These are phyloP conservation scores for Diaporthe sp. DNA, from an alignment of 2,329 filamentous ascomycete species.

Conservation along the genomic window DNA sequence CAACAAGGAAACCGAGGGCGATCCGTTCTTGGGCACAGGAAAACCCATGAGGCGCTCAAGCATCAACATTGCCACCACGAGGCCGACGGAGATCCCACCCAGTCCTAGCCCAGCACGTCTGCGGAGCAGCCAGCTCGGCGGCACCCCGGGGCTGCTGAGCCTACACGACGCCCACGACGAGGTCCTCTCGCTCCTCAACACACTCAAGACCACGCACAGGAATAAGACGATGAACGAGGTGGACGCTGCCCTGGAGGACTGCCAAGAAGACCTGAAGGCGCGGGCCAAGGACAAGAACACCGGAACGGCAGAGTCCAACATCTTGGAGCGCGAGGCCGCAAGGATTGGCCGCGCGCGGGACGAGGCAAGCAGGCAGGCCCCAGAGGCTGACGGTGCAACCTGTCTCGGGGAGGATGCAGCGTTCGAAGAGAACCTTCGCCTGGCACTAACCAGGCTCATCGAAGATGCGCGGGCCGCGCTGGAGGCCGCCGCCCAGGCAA, in stretches of 20 bases:
- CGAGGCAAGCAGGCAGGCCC: not conserved
- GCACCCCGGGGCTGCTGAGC: not conserved
- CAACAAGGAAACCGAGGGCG: not conserved
- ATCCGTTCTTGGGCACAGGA: not conserved
- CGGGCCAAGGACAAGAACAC: constrained; percentile 2
- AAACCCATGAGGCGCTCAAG: not conserved
- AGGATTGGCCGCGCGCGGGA: not conserved
- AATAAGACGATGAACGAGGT: not conserved
- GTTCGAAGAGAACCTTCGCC: not conserved
- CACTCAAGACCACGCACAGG: not conserved
- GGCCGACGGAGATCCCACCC: not conserved
- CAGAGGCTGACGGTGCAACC: not conserved
- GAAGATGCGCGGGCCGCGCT: not conserved
- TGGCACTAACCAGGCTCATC: not conserved
- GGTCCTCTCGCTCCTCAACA: not conserved
- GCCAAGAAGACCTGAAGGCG: constrained; percentile 1
- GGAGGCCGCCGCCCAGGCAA: not conserved
- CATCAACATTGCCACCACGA: not conserved
- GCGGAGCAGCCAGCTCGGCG: not conserved
- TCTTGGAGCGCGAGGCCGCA: constrained; percentile 19
- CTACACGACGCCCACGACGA: not conserved
- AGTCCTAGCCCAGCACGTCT: not conserved
- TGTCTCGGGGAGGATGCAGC: not conserved
- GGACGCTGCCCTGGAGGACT: not conserved
- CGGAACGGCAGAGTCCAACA: constrained; percentile 9